Evolutionary conservation across 169 alveolate genomes (phyloP), one percentile per base, ranked within the genome.

Genomic region (Eimeria praecox): DNA sequence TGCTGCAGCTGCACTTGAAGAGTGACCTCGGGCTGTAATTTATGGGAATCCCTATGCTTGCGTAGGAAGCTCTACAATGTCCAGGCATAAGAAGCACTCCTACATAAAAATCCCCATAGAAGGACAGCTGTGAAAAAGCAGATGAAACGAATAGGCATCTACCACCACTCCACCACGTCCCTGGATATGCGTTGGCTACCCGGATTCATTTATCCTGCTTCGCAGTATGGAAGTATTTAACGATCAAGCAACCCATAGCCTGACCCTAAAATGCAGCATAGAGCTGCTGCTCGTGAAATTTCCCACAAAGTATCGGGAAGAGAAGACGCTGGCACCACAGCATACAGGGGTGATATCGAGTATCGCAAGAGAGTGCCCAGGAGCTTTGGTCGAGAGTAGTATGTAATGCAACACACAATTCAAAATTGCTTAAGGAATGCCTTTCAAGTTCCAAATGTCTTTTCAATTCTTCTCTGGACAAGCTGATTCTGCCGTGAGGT

Each of bases 311-410:
- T 35, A 27, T 4, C 16, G 80, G 80, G 49, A n/a, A 9, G 52
- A 35, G 33, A 38, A 12, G n/a, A 33, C 33, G 54, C 33, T 14
- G 80, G 27, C 20, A 4, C 33, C 35, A 73, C 83, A 49, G 6
- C 83, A 0, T 20, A 0, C 83, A 73, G 49, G 12, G 27, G 54
- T 73, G 54, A 6, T 38, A 52, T 73, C 83, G 83, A 73, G 83
- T 73, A 33, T 73, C 83, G 83, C 54, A 33, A 73, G n/a, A 33
- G 46, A 35, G 46, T 69, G 80, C 80, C 73, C 80, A 33, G 10
- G 27, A 46, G 22, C 83, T 38, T 38, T 33, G 54, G 5, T 20
- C 52, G 20, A 18, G 54, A 16, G 5, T 4, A 38, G 35, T 9
- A 35, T 20, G 20, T 73, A 73, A 4, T 38, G 22, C 35, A 2